Percentiles rank a stretch among this genome's conserved stretches.
These are phyloP conservation scores for Pythium angustatum DNA, from an alignment of 352 stramenopile genomes.

Conservation along the genomic window DNA sequence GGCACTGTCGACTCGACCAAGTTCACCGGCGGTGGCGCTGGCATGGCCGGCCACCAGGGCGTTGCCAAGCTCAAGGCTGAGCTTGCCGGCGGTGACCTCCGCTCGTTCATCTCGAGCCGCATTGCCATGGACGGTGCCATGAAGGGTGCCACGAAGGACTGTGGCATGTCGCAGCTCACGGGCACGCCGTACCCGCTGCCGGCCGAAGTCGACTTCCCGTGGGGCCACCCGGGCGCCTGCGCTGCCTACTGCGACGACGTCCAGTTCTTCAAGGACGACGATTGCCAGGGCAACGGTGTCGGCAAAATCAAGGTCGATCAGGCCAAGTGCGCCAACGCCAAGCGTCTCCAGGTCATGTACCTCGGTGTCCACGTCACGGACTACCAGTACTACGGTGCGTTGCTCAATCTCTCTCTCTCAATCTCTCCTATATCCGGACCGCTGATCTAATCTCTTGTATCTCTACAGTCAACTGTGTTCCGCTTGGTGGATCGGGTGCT, in stretches of 20 bases:
- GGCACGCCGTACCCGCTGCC: slow-evolving; percentile 19
- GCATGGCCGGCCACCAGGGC: slow-evolving; percentile 12
- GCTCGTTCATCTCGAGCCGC: slow-evolving; percentile 15
- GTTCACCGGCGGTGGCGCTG: slow-evolving; percentile 6
- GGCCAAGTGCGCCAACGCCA: slow-evolving; percentile 20
- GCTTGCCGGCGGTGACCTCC: slow-evolving; percentile 16
- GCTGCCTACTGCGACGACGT: slow-evolving; percentile 30
- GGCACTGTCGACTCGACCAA: slow-evolving; percentile 20
- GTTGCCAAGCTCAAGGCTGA: slow-evolving; percentile 16
- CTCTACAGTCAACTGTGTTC: slow-evolving; percentile 15
- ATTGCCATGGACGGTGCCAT: slow-evolving; percentile 16
- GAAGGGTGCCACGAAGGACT: slow-evolving; percentile 18
- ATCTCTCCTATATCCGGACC: too few relatives aligned
- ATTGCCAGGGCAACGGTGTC: slow-evolving; percentile 29
- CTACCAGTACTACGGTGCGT: slow-evolving; percentile 28
- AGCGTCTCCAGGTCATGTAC: slow-evolving; percentile 31
- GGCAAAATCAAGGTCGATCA: slow-evolving; percentile 31
- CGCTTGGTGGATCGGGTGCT: neutral
- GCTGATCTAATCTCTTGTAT: neutral
- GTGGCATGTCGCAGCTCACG: slow-evolving; percentile 23
- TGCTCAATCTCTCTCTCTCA: neutral
- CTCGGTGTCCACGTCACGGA: slow-evolving; percentile 20
- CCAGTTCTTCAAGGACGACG: slow-evolving; percentile 22
- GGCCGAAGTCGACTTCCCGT: slow-evolving; percentile 31
- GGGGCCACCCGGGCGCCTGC: slow-evolving; percentile 25